Conservation (phyloP, 140 eudicot species). For the Ambrosia hybrid region DNA sequence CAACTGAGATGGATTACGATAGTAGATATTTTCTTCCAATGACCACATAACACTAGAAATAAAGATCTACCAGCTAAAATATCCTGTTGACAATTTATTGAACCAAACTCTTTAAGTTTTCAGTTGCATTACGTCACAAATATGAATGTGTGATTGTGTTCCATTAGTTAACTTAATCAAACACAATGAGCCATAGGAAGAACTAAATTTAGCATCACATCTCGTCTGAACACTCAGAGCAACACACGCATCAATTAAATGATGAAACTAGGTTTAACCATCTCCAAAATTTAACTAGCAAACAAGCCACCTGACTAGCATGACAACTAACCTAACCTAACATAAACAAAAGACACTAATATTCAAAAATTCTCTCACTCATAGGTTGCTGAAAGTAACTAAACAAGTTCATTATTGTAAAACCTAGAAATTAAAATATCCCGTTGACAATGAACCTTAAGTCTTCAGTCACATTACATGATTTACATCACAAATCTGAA, state of each 20-base stretch:
- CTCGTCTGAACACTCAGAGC: background rate
- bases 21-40: background rate
- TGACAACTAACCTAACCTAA: background rate
- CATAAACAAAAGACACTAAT: slow-evolving; percentile 12
- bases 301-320: slow-evolving; percentile 10
- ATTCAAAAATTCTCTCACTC: background rate
- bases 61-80: slow-evolving; percentile 1
- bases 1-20: slow-evolving; percentile 8
- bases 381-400: background rate
- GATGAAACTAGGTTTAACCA: background rate
- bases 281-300: slow-evolving; percentile 1
- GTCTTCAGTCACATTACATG: background rate
- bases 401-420: too few species aligned
- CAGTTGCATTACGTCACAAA: slow-evolving; percentile 16
- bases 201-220: slow-evolving; percentile 18
- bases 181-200: slow-evolving; percentile 9
- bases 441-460: background rate
- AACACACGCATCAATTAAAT: background rate
- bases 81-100: background rate
- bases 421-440: background rate
- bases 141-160: background rate
- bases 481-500: slow-evolving; percentile 8
- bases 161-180: background rate
- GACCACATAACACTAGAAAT: background rate
- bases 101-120: slow-evolving; percentile 6